phyloP scores from a whole-genome alignment of 208 protist species.

The Trichomonas tenax region DNA sequence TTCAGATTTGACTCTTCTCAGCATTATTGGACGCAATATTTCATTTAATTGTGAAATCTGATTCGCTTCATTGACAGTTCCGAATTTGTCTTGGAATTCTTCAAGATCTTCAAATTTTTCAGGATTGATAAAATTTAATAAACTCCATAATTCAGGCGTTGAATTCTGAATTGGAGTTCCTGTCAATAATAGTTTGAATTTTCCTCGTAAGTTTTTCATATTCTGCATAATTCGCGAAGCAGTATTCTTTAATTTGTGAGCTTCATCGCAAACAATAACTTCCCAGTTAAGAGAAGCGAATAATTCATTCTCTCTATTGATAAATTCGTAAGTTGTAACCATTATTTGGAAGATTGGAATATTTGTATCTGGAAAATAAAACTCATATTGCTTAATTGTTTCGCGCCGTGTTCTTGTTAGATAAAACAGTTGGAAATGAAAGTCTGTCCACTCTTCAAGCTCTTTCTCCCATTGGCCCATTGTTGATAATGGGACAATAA shows the following conservation, averaged over 20 bases:
- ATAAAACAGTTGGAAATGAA: conserved; percentile 15
- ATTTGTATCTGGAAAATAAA: conserved; percentile 17
- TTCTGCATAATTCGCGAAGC: background rate
- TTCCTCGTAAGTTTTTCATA: background rate
- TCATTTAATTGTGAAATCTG: conserved; percentile 39
- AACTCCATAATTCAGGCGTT: conserved; percentile 52
- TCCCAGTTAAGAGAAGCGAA: conserved; percentile 44
- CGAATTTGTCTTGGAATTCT: conserved; percentile 39
- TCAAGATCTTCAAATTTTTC: conserved; percentile 48
- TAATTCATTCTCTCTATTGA: conserved; percentile 37
- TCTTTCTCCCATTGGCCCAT: conserved; percentile 40
- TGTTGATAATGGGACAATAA: conserved; percentile 44
- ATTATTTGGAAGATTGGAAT: conserved; percentile 26
- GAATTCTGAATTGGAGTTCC: conserved; percentile 55
- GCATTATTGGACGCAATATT: conserved; percentile 46
- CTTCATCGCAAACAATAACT: conserved; percentile 47
- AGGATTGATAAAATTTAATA: conserved; percentile 64
- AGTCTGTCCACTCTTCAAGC: conserved; percentile 27
- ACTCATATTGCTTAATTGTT: conserved; percentile 24
- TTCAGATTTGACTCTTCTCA: conserved; percentile 80
- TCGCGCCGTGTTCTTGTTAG: background rate
- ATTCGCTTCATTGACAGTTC: conserved; percentile 25
- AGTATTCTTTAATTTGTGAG: conserved; percentile 39
- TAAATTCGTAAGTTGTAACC: conserved; percentile 60
- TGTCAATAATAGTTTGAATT: conserved; percentile 16